Conservation (phyloP, 257 asterid species). For the Ballota nigra region DNA sequence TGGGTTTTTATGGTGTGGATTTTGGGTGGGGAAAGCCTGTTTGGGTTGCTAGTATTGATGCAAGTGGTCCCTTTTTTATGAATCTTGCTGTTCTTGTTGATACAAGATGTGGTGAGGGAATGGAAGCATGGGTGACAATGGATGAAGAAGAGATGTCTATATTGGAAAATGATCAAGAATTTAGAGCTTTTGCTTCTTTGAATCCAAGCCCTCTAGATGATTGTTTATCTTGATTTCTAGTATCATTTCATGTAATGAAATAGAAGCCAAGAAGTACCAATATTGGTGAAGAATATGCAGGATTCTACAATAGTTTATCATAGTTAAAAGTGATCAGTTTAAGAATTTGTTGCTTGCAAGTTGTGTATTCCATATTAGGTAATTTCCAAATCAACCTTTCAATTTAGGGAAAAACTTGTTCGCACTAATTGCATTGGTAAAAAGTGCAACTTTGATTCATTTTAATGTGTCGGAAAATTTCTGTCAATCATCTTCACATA, state of each 20-base stretch:
- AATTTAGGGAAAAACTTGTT: no score
- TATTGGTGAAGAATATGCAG: no score
- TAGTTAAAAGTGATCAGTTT: no score
- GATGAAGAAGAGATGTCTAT: slow-evolving; percentile 58
- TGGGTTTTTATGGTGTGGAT: slow-evolving; percentile 65
- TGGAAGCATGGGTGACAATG: slow-evolving; percentile 91
- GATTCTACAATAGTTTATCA: no score
- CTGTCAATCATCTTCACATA: slow-evolving; percentile 54
- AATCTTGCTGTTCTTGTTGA: slow-evolving; percentile 58
- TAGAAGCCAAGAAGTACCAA: no score
- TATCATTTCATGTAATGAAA: no score
- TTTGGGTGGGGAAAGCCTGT: slow-evolving; percentile 84
- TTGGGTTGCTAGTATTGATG: slow-evolving; percentile 61
- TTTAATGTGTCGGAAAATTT: slow-evolving; percentile 31
- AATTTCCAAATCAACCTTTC: no score
- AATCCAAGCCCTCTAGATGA: slow-evolving; percentile 53
- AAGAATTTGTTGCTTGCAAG: no score
- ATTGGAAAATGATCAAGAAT: slow-evolving; percentile 40
- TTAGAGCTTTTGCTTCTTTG: slow-evolving; percentile 32
- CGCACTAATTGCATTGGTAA: no score
- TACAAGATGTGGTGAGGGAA: slow-evolving; percentile 49
- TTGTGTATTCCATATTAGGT: no score
- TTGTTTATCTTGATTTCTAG: neutral
- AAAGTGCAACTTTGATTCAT: no score
- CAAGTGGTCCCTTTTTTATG: slow-evolving; percentile 51